Evolutionary conservation across 2,329 filamentous ascomycete species (phyloP).

Genomic region (Plenodomus lindquistii): DNA sequence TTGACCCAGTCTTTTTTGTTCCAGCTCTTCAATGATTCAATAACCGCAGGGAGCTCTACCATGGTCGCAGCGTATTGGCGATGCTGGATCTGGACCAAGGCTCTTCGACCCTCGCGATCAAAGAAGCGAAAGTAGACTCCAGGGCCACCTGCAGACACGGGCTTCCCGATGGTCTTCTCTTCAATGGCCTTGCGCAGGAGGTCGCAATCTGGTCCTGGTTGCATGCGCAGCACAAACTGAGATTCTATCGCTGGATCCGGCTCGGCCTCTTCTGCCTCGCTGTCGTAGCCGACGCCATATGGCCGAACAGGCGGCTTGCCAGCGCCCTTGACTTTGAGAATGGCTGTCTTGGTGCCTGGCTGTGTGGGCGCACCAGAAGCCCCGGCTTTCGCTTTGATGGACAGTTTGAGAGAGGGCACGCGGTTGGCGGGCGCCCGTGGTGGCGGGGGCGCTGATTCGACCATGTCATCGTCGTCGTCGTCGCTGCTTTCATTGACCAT

Average conservation of each 20-base stretch:
- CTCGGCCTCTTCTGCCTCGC: slow-evolving; percentile 90
- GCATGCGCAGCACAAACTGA: slow-evolving; percentile 86
- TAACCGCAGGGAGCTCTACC: slow-evolving; percentile 83
- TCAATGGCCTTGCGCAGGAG: slow-evolving; percentile 76
- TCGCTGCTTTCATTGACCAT: slow-evolving; percentile 28
- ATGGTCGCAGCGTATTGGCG: slow-evolving; percentile 75
- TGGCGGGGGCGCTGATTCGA: slow-evolving; percentile 9
- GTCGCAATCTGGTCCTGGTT: slow-evolving; percentile 82
- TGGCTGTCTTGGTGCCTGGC: slow-evolving; percentile 24
- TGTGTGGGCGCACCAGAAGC: slow-evolving; percentile 8
- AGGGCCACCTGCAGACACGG: slow-evolving; percentile 66
- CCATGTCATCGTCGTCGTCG: slow-evolving; percentile 29
- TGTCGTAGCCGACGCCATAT: slow-evolving; percentile 91
- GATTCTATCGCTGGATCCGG: slow-evolving; percentile 85
- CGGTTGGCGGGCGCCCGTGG: slow-evolving; percentile 17
- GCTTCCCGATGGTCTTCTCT: slow-evolving; percentile 74
- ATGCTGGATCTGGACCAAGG: slow-evolving; percentile 70
- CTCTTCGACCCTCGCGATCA: slow-evolving; percentile 71
- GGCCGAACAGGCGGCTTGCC: slow-evolving; percentile 53
- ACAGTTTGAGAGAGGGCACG: slow-evolving; percentile 35
- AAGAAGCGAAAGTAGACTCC: slow-evolving; percentile 83
- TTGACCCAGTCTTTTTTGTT: slow-evolving; percentile 86
- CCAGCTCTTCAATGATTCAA: slow-evolving; percentile 93
- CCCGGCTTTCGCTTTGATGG: slow-evolving; percentile 35
- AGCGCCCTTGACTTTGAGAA: slow-evolving; percentile 41